Conservation (phyloP, 306 rosid species). For the Dalbergia cultrata region DNA sequence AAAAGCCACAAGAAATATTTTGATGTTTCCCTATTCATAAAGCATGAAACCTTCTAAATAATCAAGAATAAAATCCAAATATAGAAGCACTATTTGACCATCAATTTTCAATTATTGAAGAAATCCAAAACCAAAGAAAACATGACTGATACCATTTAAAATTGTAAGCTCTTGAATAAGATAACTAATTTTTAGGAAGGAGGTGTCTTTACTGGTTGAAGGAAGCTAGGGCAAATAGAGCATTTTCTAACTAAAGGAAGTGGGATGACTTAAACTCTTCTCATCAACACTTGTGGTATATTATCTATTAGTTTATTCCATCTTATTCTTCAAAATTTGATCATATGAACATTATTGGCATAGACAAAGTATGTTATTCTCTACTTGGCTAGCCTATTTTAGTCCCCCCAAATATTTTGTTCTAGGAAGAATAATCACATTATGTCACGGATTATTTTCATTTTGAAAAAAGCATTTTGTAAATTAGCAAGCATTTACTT, state of each 20-base stretch:
- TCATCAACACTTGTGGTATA: constrained; percentile 7
- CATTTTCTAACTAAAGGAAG: constrained; percentile 67
- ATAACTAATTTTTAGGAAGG: constrained; percentile 45
- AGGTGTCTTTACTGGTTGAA: constrained; percentile 70
- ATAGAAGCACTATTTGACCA: background rate
- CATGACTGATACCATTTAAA: background rate
- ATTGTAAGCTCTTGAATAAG: background rate
- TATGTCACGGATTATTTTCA: background rate
- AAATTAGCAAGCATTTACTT: constrained; percentile 1
- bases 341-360: constrained; percentile 51
- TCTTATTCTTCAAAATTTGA: background rate
- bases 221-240: constrained; percentile 70
- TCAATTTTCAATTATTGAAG: constrained; percentile 2
- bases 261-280: constrained; percentile 21
- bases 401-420: too few relatives aligned
- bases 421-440: background rate
- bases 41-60: constrained; percentile 12
- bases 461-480: background rate
- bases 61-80: background rate
- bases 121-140: constrained; percentile 28
- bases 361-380: constrained; percentile 60
- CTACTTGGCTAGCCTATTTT: too few relatives aligned
- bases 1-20: constrained; percentile 14
- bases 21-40: constrained; percentile 23
- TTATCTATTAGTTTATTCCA: constrained; percentile 6